Evolutionary conservation across 2,329 filamentous ascomycete species (phyloP), one percentile per base, ranked within the genome.

Genomic region (Pyrenochaeta sp.): DNA sequence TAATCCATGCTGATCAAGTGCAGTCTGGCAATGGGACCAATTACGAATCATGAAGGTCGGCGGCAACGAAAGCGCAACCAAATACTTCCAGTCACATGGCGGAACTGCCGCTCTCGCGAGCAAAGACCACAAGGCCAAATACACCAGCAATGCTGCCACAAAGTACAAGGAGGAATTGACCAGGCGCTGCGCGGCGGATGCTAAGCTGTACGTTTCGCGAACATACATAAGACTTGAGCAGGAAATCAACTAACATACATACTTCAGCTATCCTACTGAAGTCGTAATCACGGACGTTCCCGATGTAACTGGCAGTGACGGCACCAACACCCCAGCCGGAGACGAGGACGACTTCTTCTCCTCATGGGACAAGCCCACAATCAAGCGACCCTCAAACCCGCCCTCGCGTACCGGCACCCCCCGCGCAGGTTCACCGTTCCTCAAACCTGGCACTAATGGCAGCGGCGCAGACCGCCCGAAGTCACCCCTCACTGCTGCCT

Each of bases 91-190:
- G 75, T 87, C 90, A 61, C 94, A 99, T 70, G 94, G 94, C 53
- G 94, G 94, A 50, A 92, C 89, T 27, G 92, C 93, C 35, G 93
- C 93, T 41, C 83, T 99, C 50, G 90, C 90, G 60, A 96, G 91
- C 83, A 97, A 97, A 74, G 94, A 99, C 68, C 82, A 88, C 34
- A 97, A 96, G 78, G 91, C 90, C 43, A 99, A 99, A 78, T 99
- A 99, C 74, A 91, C 89, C 40, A 96, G 90, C 55, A 88, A 84
- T 65, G 88, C 89, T n/a, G 94, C 94, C 15, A 88, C 85, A 59
- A 97, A 97, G 75, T 99, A 99, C 77, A 99, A 99, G 79, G 93
- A 96, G 42, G 93, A 97, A 72, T 80, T 99, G 46, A 93, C 93
- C 77, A 84, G 87, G 72, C 83, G 93, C 58, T 90, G 90, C 37